Percentiles rank a stretch among this genome's conserved stretches.
These are phyloP conservation scores for Fusarium continuum DNA, from an alignment of 2,329 filamentous ascomycete genomes.

Conservation along the genomic window DNA sequence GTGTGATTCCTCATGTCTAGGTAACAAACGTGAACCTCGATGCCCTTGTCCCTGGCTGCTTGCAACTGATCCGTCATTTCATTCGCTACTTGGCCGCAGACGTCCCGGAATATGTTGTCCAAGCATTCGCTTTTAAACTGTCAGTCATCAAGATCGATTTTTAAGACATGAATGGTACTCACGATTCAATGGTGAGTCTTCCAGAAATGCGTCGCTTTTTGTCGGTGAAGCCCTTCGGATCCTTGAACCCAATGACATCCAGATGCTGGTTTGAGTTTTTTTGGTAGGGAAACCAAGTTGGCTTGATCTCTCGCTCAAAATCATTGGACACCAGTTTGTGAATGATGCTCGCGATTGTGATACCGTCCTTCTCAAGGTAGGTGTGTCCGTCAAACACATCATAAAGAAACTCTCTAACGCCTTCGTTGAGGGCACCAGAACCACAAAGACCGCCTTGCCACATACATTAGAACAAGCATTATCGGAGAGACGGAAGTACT, in stretches of 20 bases:
- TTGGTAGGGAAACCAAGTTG: not conserved
- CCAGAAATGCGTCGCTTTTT: no score
- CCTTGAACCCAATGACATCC: not conserved
- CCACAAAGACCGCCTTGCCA: not conserved
- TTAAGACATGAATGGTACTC: not conserved
- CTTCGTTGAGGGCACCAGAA: slow-evolving; percentile 5
- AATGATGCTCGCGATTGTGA: not conserved
- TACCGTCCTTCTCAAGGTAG: not conserved
- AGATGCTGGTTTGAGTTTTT: not conserved
- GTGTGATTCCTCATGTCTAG: not conserved
- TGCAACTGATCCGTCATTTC: no score
- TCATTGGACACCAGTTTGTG: not conserved
- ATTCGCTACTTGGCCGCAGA: no score
- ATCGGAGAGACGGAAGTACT: not conserved
- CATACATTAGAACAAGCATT: not conserved
- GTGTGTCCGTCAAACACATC: not conserved
- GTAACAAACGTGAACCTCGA: not conserved
- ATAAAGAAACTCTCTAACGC: not conserved
- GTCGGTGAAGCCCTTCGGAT: not conserved
- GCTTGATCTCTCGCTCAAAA: not conserved
- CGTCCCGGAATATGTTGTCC: no score
- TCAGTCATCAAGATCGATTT: no score
- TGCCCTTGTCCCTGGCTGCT: not conserved
- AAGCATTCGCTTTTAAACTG: no score
- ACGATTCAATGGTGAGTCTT: not conserved